Evolutionary conservation across 306 rosid genomes (phyloP).

Genomic region (Corylus avellana): DNA sequence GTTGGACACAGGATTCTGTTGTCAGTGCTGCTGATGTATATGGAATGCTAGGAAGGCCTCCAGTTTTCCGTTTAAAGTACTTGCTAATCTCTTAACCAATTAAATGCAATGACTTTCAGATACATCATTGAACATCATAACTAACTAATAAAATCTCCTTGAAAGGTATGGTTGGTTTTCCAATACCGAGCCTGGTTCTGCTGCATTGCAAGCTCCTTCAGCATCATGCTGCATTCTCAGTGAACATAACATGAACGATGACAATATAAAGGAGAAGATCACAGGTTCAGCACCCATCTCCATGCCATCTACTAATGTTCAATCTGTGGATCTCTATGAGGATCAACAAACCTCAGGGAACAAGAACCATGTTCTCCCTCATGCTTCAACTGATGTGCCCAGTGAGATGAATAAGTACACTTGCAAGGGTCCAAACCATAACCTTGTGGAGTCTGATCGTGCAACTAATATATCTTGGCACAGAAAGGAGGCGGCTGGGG

Average conservation of each 20-base stretch:
- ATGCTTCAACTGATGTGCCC: constrained; percentile 35
- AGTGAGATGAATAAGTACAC: constrained; percentile 34
- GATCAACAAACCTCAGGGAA: constrained; percentile 41
- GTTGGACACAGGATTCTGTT: constrained; percentile 82
- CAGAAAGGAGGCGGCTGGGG: constrained; percentile 42
- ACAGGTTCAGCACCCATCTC: constrained; percentile 37
- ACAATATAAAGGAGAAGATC: constrained; percentile 39
- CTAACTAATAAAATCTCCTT: constrained; percentile 32
- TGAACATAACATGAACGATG: constrained; percentile 42
- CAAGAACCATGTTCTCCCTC: constrained; percentile 30
- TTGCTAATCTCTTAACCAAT: constrained; percentile 20
- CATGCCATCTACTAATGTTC: constrained; percentile 38
- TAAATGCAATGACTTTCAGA: not conserved
- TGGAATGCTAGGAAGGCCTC: constrained; percentile 74
- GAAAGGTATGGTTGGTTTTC: constrained; percentile 98
- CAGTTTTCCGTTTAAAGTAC: constrained; percentile 84
- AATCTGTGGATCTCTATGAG: constrained; percentile 42
- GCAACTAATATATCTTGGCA: constrained; percentile 39
- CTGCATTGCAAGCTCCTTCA: constrained; percentile 41
- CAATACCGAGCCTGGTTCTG: constrained; percentile 43
- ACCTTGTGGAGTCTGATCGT: constrained; percentile 42
- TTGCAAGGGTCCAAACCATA: constrained; percentile 33
- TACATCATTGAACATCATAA: not conserved
- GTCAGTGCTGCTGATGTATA: constrained; percentile 81
- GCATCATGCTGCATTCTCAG: constrained; percentile 47